Evolutionary conservation across 169 alveolate species (phyloP).

Genomic region (Neospora caninum): DNA sequence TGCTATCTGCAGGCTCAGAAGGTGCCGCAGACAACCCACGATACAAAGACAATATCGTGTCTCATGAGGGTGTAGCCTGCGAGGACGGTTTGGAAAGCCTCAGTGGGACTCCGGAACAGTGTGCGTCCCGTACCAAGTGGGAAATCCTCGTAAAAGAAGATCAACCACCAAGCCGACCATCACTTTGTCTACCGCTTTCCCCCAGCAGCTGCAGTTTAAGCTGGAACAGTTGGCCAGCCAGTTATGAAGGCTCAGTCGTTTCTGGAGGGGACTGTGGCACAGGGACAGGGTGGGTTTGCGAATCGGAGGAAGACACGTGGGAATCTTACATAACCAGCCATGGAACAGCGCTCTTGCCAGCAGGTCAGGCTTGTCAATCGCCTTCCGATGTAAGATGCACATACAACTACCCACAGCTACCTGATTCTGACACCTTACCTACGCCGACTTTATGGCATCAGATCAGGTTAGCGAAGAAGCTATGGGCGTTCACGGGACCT

Average conservation of each 20-base stretch:
- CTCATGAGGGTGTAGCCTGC: no score
- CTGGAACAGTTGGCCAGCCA: neutral
- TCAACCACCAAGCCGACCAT: neutral
- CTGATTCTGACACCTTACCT: neutral
- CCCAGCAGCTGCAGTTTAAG: neutral
- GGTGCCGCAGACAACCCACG: no score
- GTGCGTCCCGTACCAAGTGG: no score
- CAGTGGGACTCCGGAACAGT: no score
- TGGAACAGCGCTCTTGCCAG: neutral
- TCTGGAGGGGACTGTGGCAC: neutral
- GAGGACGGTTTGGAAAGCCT: no score
- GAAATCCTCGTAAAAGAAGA: no score
- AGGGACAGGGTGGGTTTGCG: neutral
- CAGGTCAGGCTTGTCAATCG: neutral
- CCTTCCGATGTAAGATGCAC: neutral
- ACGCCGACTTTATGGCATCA: neutral
- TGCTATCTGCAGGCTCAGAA: no score
- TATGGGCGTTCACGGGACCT: neutral
- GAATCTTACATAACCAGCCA: neutral
- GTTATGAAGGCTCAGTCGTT: neutral
- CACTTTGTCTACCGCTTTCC: neutral
- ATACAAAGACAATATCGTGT: no score
- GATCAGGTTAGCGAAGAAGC: neutral
- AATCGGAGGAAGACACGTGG: neutral
- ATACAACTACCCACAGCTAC: neutral